Evolutionary conservation across 148 eudicot genomes (phyloP).

Genomic region (Selenicereus undatus): DNA sequence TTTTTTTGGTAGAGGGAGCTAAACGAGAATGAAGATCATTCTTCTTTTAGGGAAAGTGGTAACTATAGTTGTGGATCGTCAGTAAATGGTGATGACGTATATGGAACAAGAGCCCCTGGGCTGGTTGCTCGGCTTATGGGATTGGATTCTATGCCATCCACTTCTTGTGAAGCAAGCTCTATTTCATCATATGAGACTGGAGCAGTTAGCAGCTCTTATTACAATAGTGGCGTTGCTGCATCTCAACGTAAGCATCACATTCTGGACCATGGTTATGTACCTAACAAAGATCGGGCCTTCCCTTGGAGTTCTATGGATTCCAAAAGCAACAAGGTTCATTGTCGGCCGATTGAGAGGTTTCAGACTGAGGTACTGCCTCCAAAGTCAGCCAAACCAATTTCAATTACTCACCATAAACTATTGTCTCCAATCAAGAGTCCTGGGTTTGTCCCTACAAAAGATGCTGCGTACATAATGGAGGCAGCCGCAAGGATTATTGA

Average conservation of each 20-base stretch:
- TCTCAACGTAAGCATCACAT: slow-evolving; percentile 40
- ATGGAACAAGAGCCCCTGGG: slow-evolving; percentile 67
- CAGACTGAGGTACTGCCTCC: slow-evolving; percentile 84
- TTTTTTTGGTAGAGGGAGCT: slow-evolving; percentile 37
- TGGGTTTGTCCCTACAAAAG: slow-evolving; percentile 67
- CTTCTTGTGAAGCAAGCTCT: slow-evolving; percentile 46
- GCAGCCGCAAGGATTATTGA: slow-evolving; percentile 78
- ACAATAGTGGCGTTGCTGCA: slow-evolving; percentile 33
- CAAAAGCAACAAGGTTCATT: slow-evolving; percentile 43
- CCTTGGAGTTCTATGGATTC: slow-evolving; percentile 46
- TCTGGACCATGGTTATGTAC: slow-evolving; percentile 38
- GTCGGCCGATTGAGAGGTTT: slow-evolving; percentile 74
- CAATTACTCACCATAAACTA: slow-evolving; percentile 66
- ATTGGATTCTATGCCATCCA: slow-evolving; percentile 77
- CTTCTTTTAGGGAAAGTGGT: slow-evolving; percentile 35
- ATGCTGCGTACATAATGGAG: slow-evolving; percentile 75
- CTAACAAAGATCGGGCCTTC: slow-evolving; percentile 41
- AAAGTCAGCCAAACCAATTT: slow-evolving; percentile 77
- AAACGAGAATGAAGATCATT: slow-evolving; percentile 40
- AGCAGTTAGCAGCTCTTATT: slow-evolving; percentile 41
- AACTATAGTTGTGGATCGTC: slow-evolving; percentile 42
- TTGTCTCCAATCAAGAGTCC: slow-evolving; percentile 91
- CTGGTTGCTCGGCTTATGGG: slow-evolving; percentile 99
- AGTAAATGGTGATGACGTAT: slow-evolving; percentile 53
- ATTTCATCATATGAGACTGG: slow-evolving; percentile 45